Conservation (phyloP, 2,329 filamentous ascomycete genomes). For the Ceratocystis colombiana region DNA sequence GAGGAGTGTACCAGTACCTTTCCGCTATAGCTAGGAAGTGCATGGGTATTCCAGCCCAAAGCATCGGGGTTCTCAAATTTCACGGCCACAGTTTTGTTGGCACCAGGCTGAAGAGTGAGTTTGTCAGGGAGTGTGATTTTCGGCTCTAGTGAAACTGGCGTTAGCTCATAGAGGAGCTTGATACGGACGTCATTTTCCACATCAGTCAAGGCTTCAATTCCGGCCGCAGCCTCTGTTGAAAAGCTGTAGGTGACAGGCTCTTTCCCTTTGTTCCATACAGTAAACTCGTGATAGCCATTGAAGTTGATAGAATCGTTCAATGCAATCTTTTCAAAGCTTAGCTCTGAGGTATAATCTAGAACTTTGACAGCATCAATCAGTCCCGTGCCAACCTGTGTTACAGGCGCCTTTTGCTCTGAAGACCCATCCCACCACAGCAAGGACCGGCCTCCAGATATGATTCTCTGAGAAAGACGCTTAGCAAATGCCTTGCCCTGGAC, state of each 20-base stretch:
- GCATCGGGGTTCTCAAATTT: constrained; percentile 28
- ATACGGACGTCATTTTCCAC: constrained; percentile 20
- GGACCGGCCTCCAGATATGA: constrained; percentile 17
- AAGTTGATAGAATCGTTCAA: constrained; percentile 43
- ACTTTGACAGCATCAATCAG: constrained; percentile 40
- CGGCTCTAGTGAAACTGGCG: constrained; percentile 15
- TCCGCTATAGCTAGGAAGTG: constrained; percentile 38
- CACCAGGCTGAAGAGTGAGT: constrained; percentile 29
- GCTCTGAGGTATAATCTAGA: constrained; percentile 34
- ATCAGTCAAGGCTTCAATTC: constrained; percentile 32
- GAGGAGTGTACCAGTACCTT: constrained; percentile 37
- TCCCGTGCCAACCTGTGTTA: constrained; percentile 38
- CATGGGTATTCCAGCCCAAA: constrained; percentile 27
- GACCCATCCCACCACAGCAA: constrained; percentile 26
- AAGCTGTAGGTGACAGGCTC: constrained; percentile 36
- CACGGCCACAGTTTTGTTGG: constrained; percentile 27
- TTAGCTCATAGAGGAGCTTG: constrained; percentile 12
- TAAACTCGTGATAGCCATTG: constrained; percentile 31
- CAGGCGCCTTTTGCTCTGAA: constrained; percentile 27
- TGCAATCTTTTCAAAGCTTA: constrained; percentile 38
- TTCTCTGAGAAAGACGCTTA: constrained; percentile 2
- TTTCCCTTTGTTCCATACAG: constrained; percentile 39
- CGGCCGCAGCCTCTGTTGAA: constrained; percentile 36
- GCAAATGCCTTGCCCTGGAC: constrained; percentile 31
- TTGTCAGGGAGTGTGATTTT: constrained; percentile 15